Evolutionary conservation across 805 yeast species (phyloP).

Genomic region (Kodamaea jinghongensis): DNA sequence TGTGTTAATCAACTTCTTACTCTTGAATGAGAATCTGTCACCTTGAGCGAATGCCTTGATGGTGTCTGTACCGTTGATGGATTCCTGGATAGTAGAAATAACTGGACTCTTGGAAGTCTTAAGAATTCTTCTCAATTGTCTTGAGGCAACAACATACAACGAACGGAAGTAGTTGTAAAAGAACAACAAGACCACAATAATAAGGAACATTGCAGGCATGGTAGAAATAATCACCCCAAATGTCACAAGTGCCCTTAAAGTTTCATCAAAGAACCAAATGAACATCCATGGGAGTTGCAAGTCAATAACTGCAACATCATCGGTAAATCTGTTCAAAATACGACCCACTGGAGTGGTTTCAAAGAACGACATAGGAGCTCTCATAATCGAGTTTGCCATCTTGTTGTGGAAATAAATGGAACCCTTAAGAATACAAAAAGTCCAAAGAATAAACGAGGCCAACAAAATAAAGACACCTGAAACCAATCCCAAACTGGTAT

Average conservation of each 20-base stretch:
- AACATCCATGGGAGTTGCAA: slow-evolving; percentile 54
- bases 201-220: slow-evolving; percentile 52
- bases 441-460: slow-evolving; percentile 48
- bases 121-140: slow-evolving; percentile 75
- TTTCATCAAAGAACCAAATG: slow-evolving; percentile 43
- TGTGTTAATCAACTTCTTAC: slow-evolving; percentile 49
- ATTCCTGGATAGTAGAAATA: slow-evolving; percentile 79
- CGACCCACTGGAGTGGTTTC: slow-evolving; percentile 71
- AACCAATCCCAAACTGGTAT: slow-evolving; percentile 54
- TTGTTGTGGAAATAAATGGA: slow-evolving; percentile 53
- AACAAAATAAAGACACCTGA: slow-evolving; percentile 48
- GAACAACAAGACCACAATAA: slow-evolving; percentile 46
- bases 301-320: slow-evolving; percentile 60
- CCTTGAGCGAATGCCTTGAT: slow-evolving; percentile 74
- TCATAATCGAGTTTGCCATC: slow-evolving; percentile 53
- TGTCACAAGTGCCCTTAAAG: slow-evolving; percentile 47
- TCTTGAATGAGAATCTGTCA: slow-evolving; percentile 57
- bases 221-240: slow-evolving; percentile 50
- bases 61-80: slow-evolving; percentile 72
- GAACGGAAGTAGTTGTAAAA: slow-evolving; percentile 69
- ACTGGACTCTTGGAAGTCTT: slow-evolving; percentile 73
- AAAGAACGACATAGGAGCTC: slow-evolving; percentile 65
- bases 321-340: slow-evolving; percentile 61
- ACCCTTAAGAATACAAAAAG: slow-evolving; percentile 55
- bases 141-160: slow-evolving; percentile 64